Evolutionary conservation across 1,284 basidiomycete genomes (phyloP).

Genomic region (Pyrrhoderma noxium): DNA sequence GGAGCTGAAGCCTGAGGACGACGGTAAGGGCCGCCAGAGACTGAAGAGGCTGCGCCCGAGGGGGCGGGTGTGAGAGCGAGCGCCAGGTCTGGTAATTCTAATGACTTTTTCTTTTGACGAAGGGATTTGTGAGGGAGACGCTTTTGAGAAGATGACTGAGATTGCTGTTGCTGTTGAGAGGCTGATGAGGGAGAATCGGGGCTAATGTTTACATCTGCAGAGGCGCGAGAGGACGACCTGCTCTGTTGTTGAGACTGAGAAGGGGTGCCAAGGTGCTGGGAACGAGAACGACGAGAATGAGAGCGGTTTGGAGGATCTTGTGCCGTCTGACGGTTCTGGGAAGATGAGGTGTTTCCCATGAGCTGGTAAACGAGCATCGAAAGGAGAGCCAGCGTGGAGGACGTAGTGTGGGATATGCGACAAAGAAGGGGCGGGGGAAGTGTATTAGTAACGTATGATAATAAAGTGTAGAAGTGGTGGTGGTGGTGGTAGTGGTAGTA

Average conservation of each 20-base stretch:
- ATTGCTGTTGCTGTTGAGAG: not conserved
- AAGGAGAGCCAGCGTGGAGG: not conserved
- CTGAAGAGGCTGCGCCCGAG: slow-evolving; percentile 35
- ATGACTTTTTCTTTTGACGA: slow-evolving; percentile 61
- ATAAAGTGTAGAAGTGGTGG: too few species aligned
- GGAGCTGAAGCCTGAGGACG: slow-evolving; percentile 34
- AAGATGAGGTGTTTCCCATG: slow-evolving; percentile 19
- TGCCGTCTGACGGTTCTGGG: slow-evolving; percentile 14
- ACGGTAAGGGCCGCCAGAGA: slow-evolving; percentile 32
- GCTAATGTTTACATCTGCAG: slow-evolving; percentile 7
- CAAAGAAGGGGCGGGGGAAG: too few species aligned
- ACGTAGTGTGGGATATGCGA: too few species aligned
- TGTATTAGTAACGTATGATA: too few species aligned
- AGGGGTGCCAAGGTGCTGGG: slow-evolving; percentile 5
- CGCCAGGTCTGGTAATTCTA: slow-evolving; percentile 72
- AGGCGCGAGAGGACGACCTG: slow-evolving; percentile 8
- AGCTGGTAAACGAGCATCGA: not conserved
- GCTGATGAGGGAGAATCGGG: not conserved
- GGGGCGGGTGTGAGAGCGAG: slow-evolving; percentile 44
- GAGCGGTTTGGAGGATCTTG: slow-evolving; percentile 9
- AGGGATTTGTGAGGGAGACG: slow-evolving; percentile 40
- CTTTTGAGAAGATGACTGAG: slow-evolving; percentile 1
- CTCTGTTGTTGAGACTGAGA: slow-evolving; percentile 2
- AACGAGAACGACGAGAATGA: slow-evolving; percentile 15
- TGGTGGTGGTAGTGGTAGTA: too few species aligned